These are phyloP conservation scores for Flaveria linearis DNA, from an alignment of 129 eudicot genomes.

Conservation along the genomic window DNA sequence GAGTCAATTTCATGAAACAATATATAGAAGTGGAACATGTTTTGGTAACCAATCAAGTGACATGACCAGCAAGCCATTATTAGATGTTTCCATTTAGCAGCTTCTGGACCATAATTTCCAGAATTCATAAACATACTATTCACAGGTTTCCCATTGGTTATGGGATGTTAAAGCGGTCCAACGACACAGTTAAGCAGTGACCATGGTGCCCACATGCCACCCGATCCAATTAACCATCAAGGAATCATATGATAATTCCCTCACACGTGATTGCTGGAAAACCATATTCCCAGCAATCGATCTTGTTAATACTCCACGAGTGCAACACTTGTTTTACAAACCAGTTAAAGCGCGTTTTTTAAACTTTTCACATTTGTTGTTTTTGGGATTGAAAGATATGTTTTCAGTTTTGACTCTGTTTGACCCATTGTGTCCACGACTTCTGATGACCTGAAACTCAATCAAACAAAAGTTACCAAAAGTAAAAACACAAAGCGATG, in stretches of 20 bases:
- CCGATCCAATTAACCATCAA: constrained; percentile 27
- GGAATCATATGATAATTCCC: constrained; percentile 53
- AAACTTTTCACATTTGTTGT: constrained; percentile 38
- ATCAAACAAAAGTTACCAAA: constrained; percentile 20
- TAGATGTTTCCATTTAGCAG: not conserved
- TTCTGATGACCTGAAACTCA: constrained; percentile 53
- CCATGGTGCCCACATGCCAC: constrained; percentile 19
- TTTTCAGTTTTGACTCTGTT: constrained; percentile 30
- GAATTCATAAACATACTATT: constrained; percentile 26
- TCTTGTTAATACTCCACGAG: constrained; percentile 37
- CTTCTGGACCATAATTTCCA: constrained; percentile 19
- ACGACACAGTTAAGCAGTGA: constrained; percentile 28
- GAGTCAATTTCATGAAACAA: too few species aligned
- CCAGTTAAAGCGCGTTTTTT: constrained; percentile 39
- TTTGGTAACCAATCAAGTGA: too few species aligned
- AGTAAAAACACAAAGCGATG: constrained; percentile 20
- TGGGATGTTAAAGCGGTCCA: constrained; percentile 28
- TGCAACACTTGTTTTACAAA: constrained; percentile 37
- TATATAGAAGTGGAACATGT: not conserved
- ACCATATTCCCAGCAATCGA: constrained; percentile 41
- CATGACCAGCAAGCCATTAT: not conserved
- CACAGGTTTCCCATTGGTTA: constrained; percentile 27
- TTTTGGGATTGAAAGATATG: constrained; percentile 38
- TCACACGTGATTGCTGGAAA: constrained; percentile 42
- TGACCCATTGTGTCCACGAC: constrained; percentile 48